Percentiles rank a stretch among this genome's conserved stretches.
Evolutionary conservation across 495 filamentous ascomycete species (phyloP).

Genomic region (Talaromyces wortmannii): DNA sequence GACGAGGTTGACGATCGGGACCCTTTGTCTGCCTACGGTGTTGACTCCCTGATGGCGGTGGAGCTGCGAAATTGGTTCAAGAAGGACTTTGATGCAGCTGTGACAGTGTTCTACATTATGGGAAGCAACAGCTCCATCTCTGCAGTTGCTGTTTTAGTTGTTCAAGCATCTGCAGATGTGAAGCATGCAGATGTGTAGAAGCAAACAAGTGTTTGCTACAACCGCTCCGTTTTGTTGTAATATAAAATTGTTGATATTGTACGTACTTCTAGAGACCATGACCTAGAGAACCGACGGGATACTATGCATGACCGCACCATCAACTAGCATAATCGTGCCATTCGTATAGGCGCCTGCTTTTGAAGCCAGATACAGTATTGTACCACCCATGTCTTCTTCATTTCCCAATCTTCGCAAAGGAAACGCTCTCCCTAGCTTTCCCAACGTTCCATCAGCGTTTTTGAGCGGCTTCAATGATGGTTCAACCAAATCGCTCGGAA

Average conservation of each 20-base stretch:
- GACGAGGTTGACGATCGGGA: too few relatives aligned
- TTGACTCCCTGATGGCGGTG: slow-evolving; percentile 49
- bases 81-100: slow-evolving; percentile 22
- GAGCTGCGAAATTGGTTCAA: slow-evolving; percentile 47
- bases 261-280: background rate
- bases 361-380: slow-evolving; percentile 54
- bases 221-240: background rate
- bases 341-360: slow-evolving; percentile 54
- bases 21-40: too few relatives aligned
- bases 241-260: background rate
- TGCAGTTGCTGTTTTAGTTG: background rate
- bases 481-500: slow-evolving; percentile 5
- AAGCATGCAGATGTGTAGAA: background rate
- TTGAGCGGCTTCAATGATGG: background rate
- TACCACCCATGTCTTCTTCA: slow-evolving; percentile 56
- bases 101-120: slow-evolving; percentile 38
- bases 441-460: background rate
- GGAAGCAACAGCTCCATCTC: background rate
- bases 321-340: slow-evolving; percentile 45
- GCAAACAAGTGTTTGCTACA: background rate
- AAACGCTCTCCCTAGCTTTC: background rate
- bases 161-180: background rate
- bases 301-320: slow-evolving; percentile 35
- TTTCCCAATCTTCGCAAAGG: slow-evolving; percentile 28
- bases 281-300: background rate